These are phyloP conservation scores for Exophiala xenobiotica DNA, from an alignment of 2,329 filamentous ascomycete species.

Conservation along the genomic window DNA sequence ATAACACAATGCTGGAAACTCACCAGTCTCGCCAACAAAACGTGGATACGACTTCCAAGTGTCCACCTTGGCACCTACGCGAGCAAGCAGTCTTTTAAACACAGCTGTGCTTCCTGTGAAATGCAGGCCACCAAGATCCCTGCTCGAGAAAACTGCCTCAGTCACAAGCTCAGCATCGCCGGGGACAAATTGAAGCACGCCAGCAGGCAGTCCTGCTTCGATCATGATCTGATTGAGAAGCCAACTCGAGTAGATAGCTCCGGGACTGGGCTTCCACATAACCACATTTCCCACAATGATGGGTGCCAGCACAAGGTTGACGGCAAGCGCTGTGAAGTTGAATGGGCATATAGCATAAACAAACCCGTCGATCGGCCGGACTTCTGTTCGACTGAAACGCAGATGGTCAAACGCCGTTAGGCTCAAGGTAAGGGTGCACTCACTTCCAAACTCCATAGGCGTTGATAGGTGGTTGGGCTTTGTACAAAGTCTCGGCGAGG, in stretches of 20 bases:
- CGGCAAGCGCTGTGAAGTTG: slow-evolving; percentile 95
- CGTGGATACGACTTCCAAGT: slow-evolving; percentile 84
- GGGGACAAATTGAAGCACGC: slow-evolving; percentile 91
- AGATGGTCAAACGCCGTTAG: too few relatives aligned
- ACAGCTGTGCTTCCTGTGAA: slow-evolving; percentile 92
- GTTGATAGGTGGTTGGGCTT: slow-evolving; percentile 77
- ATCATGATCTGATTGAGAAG: slow-evolving; percentile 85
- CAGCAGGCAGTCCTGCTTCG: slow-evolving; percentile 83
- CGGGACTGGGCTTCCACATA: slow-evolving; percentile 94
- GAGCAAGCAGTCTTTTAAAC: slow-evolving; percentile 83
- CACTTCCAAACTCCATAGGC: slow-evolving; percentile 81
- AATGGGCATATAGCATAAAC: slow-evolving; percentile 93
- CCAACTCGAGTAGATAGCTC: slow-evolving; percentile 85
- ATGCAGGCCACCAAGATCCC: slow-evolving; percentile 84
- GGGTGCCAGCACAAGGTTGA: slow-evolving; percentile 78
- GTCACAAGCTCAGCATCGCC: slow-evolving; percentile 85
- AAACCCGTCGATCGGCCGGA: slow-evolving; percentile 88
- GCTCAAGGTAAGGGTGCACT: slow-evolving; percentile 46
- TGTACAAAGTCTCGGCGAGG: slow-evolving; percentile 61
- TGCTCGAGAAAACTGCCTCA: slow-evolving; percentile 70
- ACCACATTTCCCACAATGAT: slow-evolving; percentile 92
- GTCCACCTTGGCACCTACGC: slow-evolving; percentile 78
- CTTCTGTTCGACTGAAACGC: slow-evolving; percentile 67
- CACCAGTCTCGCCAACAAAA: slow-evolving; percentile 76
- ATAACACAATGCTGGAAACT: too few relatives aligned